Evolutionary conservation across 1,139 yeast genomes (phyloP).

Genomic region (Blastobotrys apis): DNA sequence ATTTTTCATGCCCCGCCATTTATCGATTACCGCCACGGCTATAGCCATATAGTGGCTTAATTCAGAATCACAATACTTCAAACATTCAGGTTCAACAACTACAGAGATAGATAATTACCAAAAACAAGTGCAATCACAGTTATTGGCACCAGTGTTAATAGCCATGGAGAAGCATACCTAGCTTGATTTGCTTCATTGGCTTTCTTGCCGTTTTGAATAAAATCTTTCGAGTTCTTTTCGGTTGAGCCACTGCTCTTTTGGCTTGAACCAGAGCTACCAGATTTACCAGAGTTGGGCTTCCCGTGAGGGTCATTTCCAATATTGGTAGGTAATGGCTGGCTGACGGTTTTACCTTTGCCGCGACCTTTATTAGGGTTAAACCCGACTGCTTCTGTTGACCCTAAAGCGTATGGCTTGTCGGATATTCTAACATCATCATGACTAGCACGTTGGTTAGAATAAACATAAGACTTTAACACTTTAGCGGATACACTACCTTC

Average conservation of each 20-base stretch:
- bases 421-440: conserved; percentile 45
- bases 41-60: too few species aligned
- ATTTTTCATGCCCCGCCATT: too few species aligned
- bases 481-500: background rate
- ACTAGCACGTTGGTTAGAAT: conserved; percentile 46
- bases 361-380: conserved; percentile 44
- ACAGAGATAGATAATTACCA: too few species aligned
- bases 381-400: conserved; percentile 60
- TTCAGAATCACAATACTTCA: too few species aligned
- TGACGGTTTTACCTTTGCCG: background rate
- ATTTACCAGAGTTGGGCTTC: background rate
- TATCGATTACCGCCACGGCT: too few species aligned
- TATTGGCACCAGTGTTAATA: too few species aligned
- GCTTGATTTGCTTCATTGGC: too few species aligned
- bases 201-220: too few species aligned
- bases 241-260: background rate
- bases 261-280: background rate
- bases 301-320: background rate
- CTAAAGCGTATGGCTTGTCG: conserved; percentile 56
- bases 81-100: too few species aligned
- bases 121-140: too few species aligned
- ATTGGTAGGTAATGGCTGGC: background rate
- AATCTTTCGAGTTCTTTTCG: too few species aligned
- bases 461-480: conserved; percentile 51
- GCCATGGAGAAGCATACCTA: too few species aligned